Conservation (phyloP, 306 rosid genomes). For the Echinosophora koreensis region DNA sequence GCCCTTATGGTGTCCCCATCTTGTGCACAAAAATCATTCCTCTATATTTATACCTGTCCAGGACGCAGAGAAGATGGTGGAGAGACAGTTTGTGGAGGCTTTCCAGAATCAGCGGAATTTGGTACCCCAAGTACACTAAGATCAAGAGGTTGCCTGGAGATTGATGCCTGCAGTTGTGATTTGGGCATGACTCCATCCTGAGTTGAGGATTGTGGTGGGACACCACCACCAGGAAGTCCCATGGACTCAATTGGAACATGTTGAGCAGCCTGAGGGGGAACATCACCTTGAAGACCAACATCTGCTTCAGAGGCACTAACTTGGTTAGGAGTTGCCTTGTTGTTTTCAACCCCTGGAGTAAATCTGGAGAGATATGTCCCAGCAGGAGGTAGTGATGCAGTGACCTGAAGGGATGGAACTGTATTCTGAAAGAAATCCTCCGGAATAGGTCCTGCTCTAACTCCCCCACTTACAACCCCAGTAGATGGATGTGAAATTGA, state of each 20-base stretch:
- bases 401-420: conserved; percentile 87
- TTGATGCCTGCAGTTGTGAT: conserved; percentile 62
- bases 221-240: conserved; percentile 93
- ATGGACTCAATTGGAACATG: conserved; percentile 60
- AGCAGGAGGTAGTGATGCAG: conserved; percentile 83
- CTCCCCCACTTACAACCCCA: conserved; percentile 56
- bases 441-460: conserved; percentile 80
- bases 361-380: conserved; percentile 88
- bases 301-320: conserved; percentile 59
- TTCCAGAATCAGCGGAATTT: conserved; percentile 67
- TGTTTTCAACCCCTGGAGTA: conserved; percentile 61
- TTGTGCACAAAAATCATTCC: too few species aligned
- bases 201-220: conserved; percentile 75
- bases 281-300: conserved; percentile 67
- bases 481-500: conserved; percentile 62
- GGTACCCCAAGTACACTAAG: conserved; percentile 86
- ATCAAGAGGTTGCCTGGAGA: conserved; percentile 88
- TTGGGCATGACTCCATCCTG: conserved; percentile 62
- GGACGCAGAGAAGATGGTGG: conserved; percentile 89
- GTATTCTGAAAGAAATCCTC: conserved; percentile 99
- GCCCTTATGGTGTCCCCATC: too few species aligned
- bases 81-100: conserved; percentile 58
- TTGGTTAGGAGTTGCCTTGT: conserved; percentile 56
- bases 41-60: conserved; percentile 81
- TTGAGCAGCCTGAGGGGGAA: conserved; percentile 72